Conservation (phyloP, 108 stramenopile species). For the Cyclotella baltica region DNA sequence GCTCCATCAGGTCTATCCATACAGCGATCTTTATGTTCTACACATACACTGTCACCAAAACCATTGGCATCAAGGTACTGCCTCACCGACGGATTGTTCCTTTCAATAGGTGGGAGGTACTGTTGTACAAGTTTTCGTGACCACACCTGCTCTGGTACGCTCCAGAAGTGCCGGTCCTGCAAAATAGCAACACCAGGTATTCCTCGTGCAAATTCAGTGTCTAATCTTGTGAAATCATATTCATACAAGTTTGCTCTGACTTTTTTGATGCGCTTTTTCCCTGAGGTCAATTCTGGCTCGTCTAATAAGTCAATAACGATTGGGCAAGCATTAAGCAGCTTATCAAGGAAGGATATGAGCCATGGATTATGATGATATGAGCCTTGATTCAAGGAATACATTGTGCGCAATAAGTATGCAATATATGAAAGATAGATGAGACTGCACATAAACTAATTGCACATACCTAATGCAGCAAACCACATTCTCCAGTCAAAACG, state of each 20-base stretch:
- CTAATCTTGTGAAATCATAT: constrained; percentile 51
- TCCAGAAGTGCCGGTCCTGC: not conserved
- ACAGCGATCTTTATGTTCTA: constrained; percentile 2
- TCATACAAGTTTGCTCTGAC: constrained; percentile 46
- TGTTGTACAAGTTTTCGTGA: constrained; percentile 20
- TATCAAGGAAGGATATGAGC: constrained; percentile 57
- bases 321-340: constrained; percentile 49
- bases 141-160: constrained; percentile 24
- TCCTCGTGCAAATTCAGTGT: constrained; percentile 37
- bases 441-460: no score
- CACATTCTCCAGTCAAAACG: constrained; percentile 84
- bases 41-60: not conserved
- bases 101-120: constrained; percentile 29
- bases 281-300: constrained; percentile 26
- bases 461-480: constrained; percentile 84
- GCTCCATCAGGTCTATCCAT: not conserved
- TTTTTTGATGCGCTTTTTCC: constrained; percentile 17
- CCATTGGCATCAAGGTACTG: not conserved
- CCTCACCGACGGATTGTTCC: constrained; percentile 6
- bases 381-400: no score
- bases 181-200: constrained; percentile 32
- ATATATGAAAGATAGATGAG: no score
- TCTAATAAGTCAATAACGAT: constrained; percentile 51
- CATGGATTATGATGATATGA: constrained; percentile 64
- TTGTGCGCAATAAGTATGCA: no score